These are phyloP conservation scores for Thelephora ganbajun DNA, from an alignment of 768 basidiomycete genomes.

Conservation along the genomic window DNA sequence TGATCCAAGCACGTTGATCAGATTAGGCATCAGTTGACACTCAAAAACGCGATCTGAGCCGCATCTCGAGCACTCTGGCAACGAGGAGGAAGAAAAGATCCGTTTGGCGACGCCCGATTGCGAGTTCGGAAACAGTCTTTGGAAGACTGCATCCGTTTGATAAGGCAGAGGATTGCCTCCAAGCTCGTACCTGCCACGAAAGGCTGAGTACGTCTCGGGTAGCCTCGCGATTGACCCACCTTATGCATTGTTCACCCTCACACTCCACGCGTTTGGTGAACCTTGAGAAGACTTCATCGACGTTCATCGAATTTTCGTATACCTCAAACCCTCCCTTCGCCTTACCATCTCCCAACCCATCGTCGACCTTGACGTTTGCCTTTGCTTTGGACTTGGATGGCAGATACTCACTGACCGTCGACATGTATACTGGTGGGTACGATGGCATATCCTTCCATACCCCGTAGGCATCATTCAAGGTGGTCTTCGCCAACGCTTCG, in stretches of 20 bases:
- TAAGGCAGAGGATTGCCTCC: constrained; percentile 76
- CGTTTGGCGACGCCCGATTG: constrained; percentile 27
- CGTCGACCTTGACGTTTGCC: constrained; percentile 24
- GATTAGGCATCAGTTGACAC: constrained; percentile 88
- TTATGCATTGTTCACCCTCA: constrained; percentile 74
- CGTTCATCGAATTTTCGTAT: constrained; percentile 68
- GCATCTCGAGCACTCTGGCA: constrained; percentile 61
- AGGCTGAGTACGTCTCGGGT: background rate
- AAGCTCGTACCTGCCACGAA: constrained; percentile 63
- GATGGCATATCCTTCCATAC: constrained; percentile 48
- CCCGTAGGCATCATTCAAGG: constrained; percentile 37
- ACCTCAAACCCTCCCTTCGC: constrained; percentile 42
- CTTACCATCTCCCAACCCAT: constrained; percentile 24
- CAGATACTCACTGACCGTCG: constrained; percentile 61
- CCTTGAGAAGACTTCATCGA: constrained; percentile 78
- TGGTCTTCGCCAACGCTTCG: constrained; percentile 41
- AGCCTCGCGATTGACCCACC: constrained; percentile 34
- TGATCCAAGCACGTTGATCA: constrained; percentile 62
- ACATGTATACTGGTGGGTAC: constrained; percentile 59
- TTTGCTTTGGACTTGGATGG: constrained; percentile 40
- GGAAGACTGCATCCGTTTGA: constrained; percentile 61
- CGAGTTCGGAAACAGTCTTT: constrained; percentile 57
- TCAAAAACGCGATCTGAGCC: constrained; percentile 65
- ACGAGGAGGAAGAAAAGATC: constrained; percentile 35
- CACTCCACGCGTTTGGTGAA: constrained; percentile 62